Evolutionary conservation across 164 flowering plant species (phyloP).

Genomic region (Euptelea pleiosperma): DNA sequence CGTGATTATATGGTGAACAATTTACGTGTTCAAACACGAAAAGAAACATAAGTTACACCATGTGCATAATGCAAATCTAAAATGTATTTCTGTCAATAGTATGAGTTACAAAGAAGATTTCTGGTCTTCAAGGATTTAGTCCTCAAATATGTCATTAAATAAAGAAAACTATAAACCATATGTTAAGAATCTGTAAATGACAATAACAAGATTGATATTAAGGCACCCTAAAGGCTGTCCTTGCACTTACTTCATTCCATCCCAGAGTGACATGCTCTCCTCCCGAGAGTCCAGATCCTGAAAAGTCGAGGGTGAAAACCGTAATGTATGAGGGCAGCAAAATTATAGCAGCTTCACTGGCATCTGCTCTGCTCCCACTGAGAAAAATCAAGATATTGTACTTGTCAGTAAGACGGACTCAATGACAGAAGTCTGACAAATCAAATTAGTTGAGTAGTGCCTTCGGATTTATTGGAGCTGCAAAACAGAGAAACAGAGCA

Average conservation of each 20-base stretch:
- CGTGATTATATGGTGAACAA: not conserved
- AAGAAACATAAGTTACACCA: no score
- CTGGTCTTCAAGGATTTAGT: no score
- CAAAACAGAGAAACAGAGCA: not conserved
- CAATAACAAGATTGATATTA: not conserved
- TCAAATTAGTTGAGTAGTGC: not conserved
- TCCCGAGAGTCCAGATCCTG: constrained; percentile 96
- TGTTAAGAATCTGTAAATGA: not conserved
- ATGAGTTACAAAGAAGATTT: no score
- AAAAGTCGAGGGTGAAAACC: constrained; percentile 89
- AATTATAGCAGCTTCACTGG: constrained; percentile 94
- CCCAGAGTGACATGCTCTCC: constrained; percentile 95
- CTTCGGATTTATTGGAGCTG: not conserved
- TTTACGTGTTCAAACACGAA: no score
- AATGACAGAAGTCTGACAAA: no score
- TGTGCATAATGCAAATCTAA: no score
- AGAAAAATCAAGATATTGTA: constrained; percentile 6
- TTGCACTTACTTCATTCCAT: constrained; percentile 82
- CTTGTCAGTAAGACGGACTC: constrained; percentile 8
- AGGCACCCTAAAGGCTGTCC: not conserved
- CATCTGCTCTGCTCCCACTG: constrained; percentile 99
- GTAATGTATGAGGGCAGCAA: constrained; percentile 91
- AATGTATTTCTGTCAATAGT: no score
- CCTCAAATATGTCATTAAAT: no score
- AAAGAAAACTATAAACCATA: no score